A percentile compares a stretch with the other conserved stretches of the same genome.
Conservation (phyloP, 345 rosid species). For the Sisymbrium altissimum region DNA sequence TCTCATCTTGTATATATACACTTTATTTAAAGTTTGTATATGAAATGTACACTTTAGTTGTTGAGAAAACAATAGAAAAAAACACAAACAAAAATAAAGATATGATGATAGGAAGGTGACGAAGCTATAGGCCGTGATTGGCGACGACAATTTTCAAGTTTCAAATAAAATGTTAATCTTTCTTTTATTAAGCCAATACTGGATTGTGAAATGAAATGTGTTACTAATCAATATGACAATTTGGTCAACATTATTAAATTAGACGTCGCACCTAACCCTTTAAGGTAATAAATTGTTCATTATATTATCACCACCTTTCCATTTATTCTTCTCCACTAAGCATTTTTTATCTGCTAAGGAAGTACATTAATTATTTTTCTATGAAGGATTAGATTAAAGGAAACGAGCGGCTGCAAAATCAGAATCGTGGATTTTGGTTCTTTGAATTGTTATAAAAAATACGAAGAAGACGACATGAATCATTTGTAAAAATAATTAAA, state of each 20-base stretch:
- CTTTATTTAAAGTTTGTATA: background rate
- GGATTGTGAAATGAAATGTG: constrained; percentile 3
- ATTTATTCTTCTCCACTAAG: constrained; percentile 19
- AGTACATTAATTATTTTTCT: background rate
- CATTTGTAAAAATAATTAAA: background rate
- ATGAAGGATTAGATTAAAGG: background rate
- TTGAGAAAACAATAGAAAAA: constrained; percentile 1
- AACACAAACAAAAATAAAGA: background rate
- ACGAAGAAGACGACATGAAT: background rate
- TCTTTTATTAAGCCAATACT: background rate
- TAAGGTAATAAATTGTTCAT: constrained; percentile 25
- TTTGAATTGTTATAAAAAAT: background rate
- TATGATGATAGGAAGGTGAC: constrained; percentile 21
- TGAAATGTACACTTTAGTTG: constrained; percentile 26
- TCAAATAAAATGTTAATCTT: constrained; percentile 1
- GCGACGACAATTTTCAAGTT: background rate
- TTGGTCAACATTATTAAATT: constrained; percentile 32
- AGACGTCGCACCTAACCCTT: constrained; percentile 35
- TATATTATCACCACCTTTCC: constrained; percentile 17
- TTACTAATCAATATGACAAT: constrained; percentile 4
- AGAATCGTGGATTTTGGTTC: constrained; percentile 29
- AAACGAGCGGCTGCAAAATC: constrained; percentile 18
- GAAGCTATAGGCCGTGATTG: constrained; percentile 31
- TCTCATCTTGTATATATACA: background rate
- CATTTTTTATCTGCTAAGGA: background rate